A percentile compares a stretch with the other conserved stretches of the same genome.
Conservation (phyloP, 139 green algal genomes). For the Pseudopediastrum boryanum region DNA sequence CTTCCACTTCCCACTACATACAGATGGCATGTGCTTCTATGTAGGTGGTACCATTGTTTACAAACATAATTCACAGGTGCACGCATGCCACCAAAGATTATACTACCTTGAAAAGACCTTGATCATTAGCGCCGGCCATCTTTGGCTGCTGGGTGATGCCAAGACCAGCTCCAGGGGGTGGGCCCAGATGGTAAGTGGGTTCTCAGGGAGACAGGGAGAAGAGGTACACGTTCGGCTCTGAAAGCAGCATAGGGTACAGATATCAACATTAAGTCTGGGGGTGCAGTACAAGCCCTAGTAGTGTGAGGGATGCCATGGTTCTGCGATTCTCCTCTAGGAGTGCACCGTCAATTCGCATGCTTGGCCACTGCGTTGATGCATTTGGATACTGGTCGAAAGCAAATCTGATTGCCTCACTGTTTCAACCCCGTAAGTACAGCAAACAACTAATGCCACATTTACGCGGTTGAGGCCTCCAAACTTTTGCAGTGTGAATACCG, state of each 20-base stretch:
- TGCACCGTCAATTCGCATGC: too few relatives aligned
- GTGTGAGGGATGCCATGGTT: not conserved
- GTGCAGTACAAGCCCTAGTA: not conserved
- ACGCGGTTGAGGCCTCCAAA: too few relatives aligned
- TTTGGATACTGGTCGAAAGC: too few relatives aligned
- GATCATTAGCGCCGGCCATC: slow-evolving; percentile 25
- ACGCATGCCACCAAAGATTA: slow-evolving; percentile 12
- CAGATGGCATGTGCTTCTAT: not conserved
- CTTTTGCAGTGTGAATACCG: too few relatives aligned
- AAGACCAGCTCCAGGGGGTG: not conserved
- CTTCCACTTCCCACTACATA: not conserved
- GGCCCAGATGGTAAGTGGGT: slow-evolving; percentile 21
- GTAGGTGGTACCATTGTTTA: not conserved
- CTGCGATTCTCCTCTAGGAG: too few relatives aligned
- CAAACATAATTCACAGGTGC: not conserved
- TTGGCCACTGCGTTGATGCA: too few relatives aligned
- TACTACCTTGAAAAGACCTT: slow-evolving; percentile 24
- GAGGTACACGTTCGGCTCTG: slow-evolving; percentile 24
- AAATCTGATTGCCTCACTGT: too few relatives aligned
- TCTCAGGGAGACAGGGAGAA: slow-evolving; percentile 9
- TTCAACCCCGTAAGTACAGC: too few relatives aligned
- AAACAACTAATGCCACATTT: too few relatives aligned
- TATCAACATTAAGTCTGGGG: not conserved
- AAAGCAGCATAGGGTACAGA: slow-evolving; percentile 10
- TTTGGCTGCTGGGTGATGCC: slow-evolving; percentile 21